These are phyloP conservation scores for Teratosphaeria viscida DNA, from an alignment of 2,329 filamentous ascomycete genomes.

Conservation along the genomic window DNA sequence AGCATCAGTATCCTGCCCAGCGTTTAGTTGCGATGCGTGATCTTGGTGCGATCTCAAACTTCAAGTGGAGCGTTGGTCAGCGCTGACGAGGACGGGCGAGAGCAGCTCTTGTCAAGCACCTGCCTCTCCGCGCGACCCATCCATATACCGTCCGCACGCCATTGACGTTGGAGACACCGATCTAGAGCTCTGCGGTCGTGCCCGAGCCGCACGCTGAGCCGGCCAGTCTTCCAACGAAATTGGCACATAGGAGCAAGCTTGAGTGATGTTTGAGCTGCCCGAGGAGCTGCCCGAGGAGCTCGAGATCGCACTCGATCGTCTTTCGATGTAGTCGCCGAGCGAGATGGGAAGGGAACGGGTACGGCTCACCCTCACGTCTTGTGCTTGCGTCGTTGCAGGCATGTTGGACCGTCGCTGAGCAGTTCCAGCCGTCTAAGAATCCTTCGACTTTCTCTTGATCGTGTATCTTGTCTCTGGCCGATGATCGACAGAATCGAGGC, in stretches of 20 bases:
- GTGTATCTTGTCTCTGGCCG: not conserved
- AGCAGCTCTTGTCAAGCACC: not conserved
- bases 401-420: not conserved
- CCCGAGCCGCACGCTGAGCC: not conserved
- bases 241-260: not conserved
- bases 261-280: not conserved
- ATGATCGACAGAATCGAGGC: not conserved
- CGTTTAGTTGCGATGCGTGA: not conserved
- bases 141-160: not conserved
- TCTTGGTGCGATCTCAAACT: not conserved
- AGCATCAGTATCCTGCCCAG: not conserved
- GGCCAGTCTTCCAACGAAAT: not conserved
- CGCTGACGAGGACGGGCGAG: not conserved
- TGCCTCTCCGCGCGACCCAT: not conserved
- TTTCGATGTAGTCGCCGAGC: not conserved
- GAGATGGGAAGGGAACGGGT: not conserved
- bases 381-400: slow-evolving; percentile 3
- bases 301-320: not conserved
- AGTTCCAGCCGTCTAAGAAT: not conserved
- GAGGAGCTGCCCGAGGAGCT: not conserved
- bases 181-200: not conserved
- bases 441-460: not conserved
- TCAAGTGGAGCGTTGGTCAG: not conserved
- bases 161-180: not conserved
- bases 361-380: slow-evolving; percentile 6